Conservation (phyloP, 2,329 filamentous ascomycete genomes). For the Aspergillus jensenii region DNA sequence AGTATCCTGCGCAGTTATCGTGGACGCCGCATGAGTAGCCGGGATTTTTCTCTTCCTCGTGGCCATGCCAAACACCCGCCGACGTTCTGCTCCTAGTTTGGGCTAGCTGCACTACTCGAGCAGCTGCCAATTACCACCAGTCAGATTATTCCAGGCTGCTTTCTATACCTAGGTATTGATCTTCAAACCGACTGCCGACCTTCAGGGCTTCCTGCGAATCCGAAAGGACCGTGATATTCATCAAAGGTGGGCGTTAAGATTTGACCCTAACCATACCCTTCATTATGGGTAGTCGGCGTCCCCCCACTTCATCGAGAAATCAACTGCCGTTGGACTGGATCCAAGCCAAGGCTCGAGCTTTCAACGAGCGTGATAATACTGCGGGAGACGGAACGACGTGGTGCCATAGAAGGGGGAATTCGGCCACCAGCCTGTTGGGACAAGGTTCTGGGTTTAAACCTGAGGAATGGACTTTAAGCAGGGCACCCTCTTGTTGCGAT, state of each 20-base stretch:
- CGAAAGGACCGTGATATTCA: background rate
- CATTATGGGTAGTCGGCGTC: background rate
- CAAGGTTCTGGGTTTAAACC: conserved; percentile 2
- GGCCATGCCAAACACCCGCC: background rate
- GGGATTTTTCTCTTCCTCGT: background rate
- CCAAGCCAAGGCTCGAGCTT: background rate
- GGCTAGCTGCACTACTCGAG: conserved; percentile 5
- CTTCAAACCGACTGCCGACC: background rate
- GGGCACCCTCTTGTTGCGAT: background rate
- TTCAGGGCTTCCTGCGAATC: background rate
- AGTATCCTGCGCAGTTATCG: conserved; percentile 1
- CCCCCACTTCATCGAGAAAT: background rate
- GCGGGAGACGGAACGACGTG: background rate
- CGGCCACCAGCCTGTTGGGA: background rate
- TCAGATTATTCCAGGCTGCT: background rate
- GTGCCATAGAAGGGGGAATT: background rate
- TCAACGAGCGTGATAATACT: background rate
- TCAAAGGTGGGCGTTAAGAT: background rate
- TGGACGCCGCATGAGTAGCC: conserved; percentile 4
- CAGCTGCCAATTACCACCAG: background rate
- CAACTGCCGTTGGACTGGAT: background rate
- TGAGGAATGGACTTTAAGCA: background rate
- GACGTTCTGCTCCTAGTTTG: background rate
- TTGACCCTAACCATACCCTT: background rate
- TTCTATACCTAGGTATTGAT: background rate